phyloP scores from a whole-genome alignment of 2,329 filamentous ascomycete species.

The Colletotrichum falcatum region DNA sequence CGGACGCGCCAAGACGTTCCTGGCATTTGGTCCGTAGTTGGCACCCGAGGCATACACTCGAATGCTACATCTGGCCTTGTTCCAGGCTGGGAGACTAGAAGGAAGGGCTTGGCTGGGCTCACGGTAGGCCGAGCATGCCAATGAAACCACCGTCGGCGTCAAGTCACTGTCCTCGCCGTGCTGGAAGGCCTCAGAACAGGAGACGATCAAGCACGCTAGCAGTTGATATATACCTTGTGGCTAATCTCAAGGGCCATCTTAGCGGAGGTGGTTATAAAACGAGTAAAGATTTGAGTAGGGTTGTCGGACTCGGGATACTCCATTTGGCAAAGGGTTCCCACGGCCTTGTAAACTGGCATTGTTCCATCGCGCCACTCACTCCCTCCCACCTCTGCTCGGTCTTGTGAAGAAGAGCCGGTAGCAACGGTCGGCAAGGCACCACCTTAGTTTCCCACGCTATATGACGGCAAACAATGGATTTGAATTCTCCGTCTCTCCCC shows the following conservation, averaged over 20 bases:
- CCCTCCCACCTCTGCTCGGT: neutral
- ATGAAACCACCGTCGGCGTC: slow-evolving; percentile 28
- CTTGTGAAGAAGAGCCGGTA: slow-evolving; percentile 5
- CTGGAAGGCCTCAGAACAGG: slow-evolving; percentile 1
- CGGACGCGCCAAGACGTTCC: slow-evolving; percentile 5
- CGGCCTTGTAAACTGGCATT: neutral
- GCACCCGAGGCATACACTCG: slow-evolving; percentile 5
- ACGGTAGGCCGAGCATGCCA: slow-evolving; percentile 18
- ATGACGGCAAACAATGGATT: neutral
- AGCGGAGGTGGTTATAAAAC: neutral
- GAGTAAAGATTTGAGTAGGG: slow-evolving; percentile 3
- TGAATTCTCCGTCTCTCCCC: neutral
- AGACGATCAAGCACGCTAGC: slow-evolving; percentile 1
- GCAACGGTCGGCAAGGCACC: neutral
- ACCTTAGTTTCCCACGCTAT: neutral
- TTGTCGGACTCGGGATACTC: slow-evolving; percentile 9
- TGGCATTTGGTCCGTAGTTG: slow-evolving; percentile 9
- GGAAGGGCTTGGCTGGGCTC: slow-evolving; percentile 7
- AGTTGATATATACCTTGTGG: slow-evolving; percentile 3
- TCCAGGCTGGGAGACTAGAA: slow-evolving; percentile 29
- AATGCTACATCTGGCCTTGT: neutral
- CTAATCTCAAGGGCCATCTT: neutral
- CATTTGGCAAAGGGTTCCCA: slow-evolving; percentile 5
- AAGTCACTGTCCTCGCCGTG: neutral
- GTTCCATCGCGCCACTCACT: slow-evolving; percentile 9